phyloP scores from a whole-genome alignment of 202 grass and related monocot species.

The Musa balbisiana region DNA sequence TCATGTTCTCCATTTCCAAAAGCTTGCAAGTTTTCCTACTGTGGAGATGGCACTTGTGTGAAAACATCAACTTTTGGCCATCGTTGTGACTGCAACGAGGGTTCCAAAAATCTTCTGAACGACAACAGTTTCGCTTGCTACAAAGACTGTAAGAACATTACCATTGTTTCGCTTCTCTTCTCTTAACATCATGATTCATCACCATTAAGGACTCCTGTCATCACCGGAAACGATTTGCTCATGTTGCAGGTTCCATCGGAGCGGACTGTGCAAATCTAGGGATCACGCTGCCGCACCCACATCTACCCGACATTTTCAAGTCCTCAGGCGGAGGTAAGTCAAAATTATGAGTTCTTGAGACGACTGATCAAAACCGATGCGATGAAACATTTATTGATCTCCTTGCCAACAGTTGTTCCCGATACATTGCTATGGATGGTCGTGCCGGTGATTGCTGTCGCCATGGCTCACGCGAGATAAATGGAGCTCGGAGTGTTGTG shows the following conservation, averaged over 20 bases:
- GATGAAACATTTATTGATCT: no score
- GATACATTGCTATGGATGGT: no score
- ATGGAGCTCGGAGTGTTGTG: no score
- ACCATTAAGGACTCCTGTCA: no score
- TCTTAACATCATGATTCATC: no score
- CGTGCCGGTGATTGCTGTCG: no score
- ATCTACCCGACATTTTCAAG: constrained; percentile 23
- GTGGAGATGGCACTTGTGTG: constrained; percentile 54
- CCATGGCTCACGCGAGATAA: no score
- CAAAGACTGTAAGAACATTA: constrained; percentile 41
- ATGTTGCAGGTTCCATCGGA: constrained; percentile 32
- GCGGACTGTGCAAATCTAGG: constrained; percentile 33
- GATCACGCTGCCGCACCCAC: constrained; percentile 25
- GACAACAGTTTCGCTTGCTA: constrained; percentile 57
- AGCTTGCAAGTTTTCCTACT: constrained; percentile 66
- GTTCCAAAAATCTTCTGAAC: constrained; percentile 74
- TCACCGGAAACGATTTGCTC: no score
- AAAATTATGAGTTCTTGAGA: no score
- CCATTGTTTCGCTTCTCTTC: no score
- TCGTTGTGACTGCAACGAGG: constrained; percentile 56
- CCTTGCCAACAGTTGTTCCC: no score
- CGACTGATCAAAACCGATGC: no score
- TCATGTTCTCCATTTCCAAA: background rate
- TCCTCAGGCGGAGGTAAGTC: background rate
- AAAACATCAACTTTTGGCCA: constrained; percentile 45